Conservation (phyloP, 73 alveolate species). For the Paramecium sonneborni region DNA sequence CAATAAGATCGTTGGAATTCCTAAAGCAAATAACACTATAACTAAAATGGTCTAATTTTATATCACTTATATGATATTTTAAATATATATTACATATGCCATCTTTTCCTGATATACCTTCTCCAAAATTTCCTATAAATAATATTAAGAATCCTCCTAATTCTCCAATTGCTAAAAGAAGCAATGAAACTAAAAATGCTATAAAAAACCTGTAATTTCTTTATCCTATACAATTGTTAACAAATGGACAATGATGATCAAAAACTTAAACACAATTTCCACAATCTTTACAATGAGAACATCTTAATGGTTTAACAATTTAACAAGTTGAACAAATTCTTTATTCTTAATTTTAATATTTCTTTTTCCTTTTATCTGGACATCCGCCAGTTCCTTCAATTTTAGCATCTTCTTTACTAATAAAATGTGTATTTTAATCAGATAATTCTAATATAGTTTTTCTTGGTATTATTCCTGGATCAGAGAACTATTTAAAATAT, state of each 20-base stretch:
- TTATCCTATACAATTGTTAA: constrained; percentile 96
- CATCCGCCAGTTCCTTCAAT: constrained; percentile 36
- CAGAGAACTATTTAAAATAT: constrained; percentile 58
- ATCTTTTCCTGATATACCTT: constrained; percentile 51
- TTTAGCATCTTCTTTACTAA: not conserved
- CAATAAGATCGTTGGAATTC: constrained; percentile 62
- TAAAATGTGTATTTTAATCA: constrained; percentile 16
- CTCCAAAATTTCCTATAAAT: constrained; percentile 60
- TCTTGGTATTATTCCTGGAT: constrained; percentile 78
- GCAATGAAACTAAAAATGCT: constrained; percentile 56
- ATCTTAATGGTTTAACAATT: constrained; percentile 90
- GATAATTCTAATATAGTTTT: constrained; percentile 58
- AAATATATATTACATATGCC: not conserved
- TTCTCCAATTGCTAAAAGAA: constrained; percentile 56
- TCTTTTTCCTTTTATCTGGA: constrained; percentile 33
- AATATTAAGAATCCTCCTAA: constrained; percentile 64
- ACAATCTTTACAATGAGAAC: constrained; percentile 96
- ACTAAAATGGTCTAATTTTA: constrained; percentile 59
- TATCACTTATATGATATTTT: not conserved
- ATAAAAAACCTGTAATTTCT: constrained; percentile 68
- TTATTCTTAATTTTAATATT: not conserved
- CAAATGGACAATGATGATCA: constrained; percentile 98
- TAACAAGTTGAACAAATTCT: constrained; percentile 94
- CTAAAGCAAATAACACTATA: constrained; percentile 47
- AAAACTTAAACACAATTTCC: constrained; percentile 95